Percentiles rank a stretch among this genome's conserved stretches.
phyloP scores from a whole-genome alignment of 805 yeast genomes.

The Hanseniaspora vineae region DNA sequence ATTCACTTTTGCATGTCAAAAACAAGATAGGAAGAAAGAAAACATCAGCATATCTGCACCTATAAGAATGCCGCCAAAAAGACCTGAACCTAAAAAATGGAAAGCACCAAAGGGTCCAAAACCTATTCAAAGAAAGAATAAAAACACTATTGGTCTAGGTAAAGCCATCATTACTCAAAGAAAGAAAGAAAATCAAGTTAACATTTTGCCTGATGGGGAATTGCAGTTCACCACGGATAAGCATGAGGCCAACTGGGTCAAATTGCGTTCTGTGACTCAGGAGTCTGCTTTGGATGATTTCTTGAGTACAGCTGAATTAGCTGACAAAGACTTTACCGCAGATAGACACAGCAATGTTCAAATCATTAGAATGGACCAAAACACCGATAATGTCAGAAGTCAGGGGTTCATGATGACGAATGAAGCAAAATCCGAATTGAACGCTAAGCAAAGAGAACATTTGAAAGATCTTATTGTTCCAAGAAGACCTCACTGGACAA shows the following conservation, averaged over 20 bases:
- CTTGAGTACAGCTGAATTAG: slow-evolving; percentile 86
- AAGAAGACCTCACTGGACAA: slow-evolving; percentile 81
- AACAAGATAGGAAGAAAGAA: too few relatives aligned
- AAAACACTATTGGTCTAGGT: slow-evolving; percentile 77
- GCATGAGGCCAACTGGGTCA: slow-evolving; percentile 80
- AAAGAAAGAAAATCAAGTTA: slow-evolving; percentile 52
- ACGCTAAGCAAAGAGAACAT: slow-evolving; percentile 51
- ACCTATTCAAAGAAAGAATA: slow-evolving; percentile 72
- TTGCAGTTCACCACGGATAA: slow-evolving; percentile 77
- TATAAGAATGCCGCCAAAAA: slow-evolving; percentile 31
- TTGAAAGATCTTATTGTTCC: slow-evolving; percentile 75
- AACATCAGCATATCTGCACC: too few relatives aligned
- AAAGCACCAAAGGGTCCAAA: slow-evolving; percentile 88
- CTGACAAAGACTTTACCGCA: slow-evolving; percentile 93
- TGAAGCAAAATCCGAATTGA: slow-evolving; percentile 51
- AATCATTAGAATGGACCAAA: slow-evolving; percentile 58
- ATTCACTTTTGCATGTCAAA: too few relatives aligned
- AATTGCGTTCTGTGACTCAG: slow-evolving; percentile 86
- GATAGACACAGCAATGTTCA: slow-evolving; percentile 74
- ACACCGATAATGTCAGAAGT: slow-evolving; percentile 26
- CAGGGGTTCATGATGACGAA: slow-evolving; percentile 51
- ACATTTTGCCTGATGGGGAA: slow-evolving; percentile 73
- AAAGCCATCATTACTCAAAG: slow-evolving; percentile 68
- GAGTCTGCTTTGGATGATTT: slow-evolving; percentile 91
- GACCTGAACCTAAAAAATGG: slow-evolving; percentile 53